Percentiles rank a stretch among this genome's conserved stretches.
Conservation (phyloP, 495 filamentous ascomycete genomes). For the Cercophora scortea region DNA sequence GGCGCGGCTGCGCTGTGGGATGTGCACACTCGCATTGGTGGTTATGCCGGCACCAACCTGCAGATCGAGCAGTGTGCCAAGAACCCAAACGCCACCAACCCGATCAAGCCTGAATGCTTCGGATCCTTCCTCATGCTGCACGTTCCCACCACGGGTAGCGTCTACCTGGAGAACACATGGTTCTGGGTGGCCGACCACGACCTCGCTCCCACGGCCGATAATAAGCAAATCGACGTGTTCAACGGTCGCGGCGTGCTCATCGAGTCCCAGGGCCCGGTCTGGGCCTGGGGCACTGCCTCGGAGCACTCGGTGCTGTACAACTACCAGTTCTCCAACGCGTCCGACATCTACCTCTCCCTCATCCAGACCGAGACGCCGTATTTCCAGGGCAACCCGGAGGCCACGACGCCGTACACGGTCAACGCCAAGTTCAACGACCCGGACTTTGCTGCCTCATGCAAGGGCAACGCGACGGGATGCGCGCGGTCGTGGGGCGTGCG, state of each 20-base stretch:
- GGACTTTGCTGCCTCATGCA: conserved; percentile 57
- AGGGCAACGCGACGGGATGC: conserved; percentile 52
- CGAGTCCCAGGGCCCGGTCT: conserved; percentile 57
- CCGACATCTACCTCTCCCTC: conserved; percentile 74
- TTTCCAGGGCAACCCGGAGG: conserved; percentile 77
- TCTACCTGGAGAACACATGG: conserved; percentile 90
- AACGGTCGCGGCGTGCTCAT: conserved; percentile 82
- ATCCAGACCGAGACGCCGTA: conserved; percentile 94
- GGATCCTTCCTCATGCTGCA: conserved; percentile 80
- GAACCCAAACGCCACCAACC: conserved; percentile 51
- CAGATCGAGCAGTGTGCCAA: conserved; percentile 71
- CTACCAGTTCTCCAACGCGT: conserved; percentile 74
- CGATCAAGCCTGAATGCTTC: conserved; percentile 50
- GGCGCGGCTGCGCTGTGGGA: conserved; percentile 84
- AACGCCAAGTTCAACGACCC: conserved; percentile 65
- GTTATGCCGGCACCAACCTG: conserved; percentile 70
- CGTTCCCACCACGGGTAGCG: conserved; percentile 58
- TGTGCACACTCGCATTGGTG: conserved; percentile 81
- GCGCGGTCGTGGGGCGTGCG: conserved; percentile 82
- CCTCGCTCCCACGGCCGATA: conserved; percentile 66
- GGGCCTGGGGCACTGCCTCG: conserved; percentile 70
- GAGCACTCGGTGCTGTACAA: conserved; percentile 88
- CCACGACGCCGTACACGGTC: conserved; percentile 57
- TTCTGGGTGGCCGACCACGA: conserved; percentile 94
- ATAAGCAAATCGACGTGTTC: conserved; percentile 85